Base-by-base conservation (phyloP, 192 early-diverging fungal genomes). In the Backusella psychrophila region DNA sequence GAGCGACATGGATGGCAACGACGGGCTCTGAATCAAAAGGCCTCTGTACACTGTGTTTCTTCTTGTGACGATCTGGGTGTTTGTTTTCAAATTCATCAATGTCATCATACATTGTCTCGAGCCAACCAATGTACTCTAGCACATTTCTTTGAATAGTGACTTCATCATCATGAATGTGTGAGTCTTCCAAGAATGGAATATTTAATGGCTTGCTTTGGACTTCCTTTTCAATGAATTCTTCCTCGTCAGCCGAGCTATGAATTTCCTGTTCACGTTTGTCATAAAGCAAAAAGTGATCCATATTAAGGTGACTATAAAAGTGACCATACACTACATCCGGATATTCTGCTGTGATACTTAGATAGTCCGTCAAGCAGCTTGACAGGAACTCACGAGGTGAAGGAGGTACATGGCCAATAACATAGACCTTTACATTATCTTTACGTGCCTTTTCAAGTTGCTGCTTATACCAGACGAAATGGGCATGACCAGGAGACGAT, bases 221-320 rank as follows among this genome's bases (percentile, higher is more conserved):
- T 35, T 42, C 53, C 17, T 53, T 59, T 35, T 49, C 34, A n/a
- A 26, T 19, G 19, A 23, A 69, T 21, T 52, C 59, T 35, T 46
- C 44, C 14, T 41, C 70, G 35, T 35, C 66, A 2, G 66, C 33
- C 1, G 35, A 19, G 29, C 33, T 8, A n/a, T 33, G 29, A 35
- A 67, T 36, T 35, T 42, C 39, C 4, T 56, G 31, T 8, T 49
- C 34, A 29, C 49, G 34, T 6, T 42, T 59, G 21, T 72, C 76
- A 11, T 71, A 71, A 11, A 79, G 46, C 41, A 78, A 66, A 39
- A 79, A 78, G 35, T 53, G 84, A 70, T 94, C 93, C 77, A 92
- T 89, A 71, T 94, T 94, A 77, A 88, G 87, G 74, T 94, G 93
- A 7, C 93, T 91, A 65, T 84, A 94, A 49, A 90, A 77, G 83